Conservation (phyloP, 2,329 filamentous ascomycete species). For the Purpureocillium lavendulum region DNA sequence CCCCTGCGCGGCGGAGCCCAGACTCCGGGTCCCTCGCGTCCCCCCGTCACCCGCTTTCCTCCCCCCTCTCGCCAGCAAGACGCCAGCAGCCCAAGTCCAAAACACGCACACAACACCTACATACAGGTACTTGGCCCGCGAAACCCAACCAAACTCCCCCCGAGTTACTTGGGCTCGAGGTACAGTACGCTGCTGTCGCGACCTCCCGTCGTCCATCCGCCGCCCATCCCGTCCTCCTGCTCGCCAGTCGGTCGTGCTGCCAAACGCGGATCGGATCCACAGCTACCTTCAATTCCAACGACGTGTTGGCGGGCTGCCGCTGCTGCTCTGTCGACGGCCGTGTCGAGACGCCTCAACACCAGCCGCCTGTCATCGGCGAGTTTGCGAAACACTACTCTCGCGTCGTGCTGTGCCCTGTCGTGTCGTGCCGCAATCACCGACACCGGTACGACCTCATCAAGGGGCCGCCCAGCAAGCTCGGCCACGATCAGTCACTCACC, state of each 20-base stretch:
- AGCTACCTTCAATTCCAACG: background rate
- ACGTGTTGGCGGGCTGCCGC: too few species aligned
- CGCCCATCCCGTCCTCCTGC: constrained; percentile 5
- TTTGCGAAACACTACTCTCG: background rate
- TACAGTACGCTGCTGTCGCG: constrained; percentile 28
- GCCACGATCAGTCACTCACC: too few species aligned
- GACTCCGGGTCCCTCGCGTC: background rate
- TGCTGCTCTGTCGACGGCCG: background rate
- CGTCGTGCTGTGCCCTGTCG: constrained; percentile 5
- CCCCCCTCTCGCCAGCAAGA: constrained; percentile 11
- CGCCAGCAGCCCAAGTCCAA: background rate
- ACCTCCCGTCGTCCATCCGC: constrained; percentile 11
- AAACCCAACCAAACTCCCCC: constrained; percentile 2
- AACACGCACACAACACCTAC: background rate
- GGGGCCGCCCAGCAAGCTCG: too few species aligned
- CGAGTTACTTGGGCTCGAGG: constrained; percentile 33
- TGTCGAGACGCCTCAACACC: constrained; percentile 4
- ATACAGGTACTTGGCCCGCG: constrained; percentile 10
- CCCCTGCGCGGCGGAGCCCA: constrained; percentile 11
- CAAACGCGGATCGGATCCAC: constrained; percentile 1
- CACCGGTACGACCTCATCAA: too few species aligned
- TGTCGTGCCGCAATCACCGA: background rate
- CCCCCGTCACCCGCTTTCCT: background rate
- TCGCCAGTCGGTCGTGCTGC: background rate
- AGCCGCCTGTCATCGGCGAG: constrained; percentile 1